Evolutionary conservation across 2,329 filamentous ascomycete genomes (phyloP), one percentile per base, ranked within the genome.

Genomic region (Monosporascus sp.): DNA sequence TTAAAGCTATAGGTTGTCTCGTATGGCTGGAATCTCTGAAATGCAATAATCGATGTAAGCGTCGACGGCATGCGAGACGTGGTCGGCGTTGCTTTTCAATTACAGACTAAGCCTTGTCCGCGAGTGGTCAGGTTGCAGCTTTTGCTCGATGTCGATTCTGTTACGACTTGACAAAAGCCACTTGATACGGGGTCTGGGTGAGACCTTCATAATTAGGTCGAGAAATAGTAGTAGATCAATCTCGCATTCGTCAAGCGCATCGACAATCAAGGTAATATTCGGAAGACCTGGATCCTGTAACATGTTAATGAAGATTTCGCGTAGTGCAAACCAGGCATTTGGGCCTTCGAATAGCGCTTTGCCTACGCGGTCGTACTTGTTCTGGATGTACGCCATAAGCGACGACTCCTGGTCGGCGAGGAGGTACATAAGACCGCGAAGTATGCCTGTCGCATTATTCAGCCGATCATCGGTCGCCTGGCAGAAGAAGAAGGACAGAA

Each of bases 171-270:
- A 73, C 3, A 76, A 54, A 31, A 77, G 54, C 72, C 70, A 77
- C 58, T 74, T 77, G 22, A 72, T 59, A 9, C 53, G 47, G 44
- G 60, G 37, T 50, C 52, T 58, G 48, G 38, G 22, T 2, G 61
- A 63, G 27, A 60, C 63, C 5, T 63, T 47, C 15, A 54, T 50
- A 45, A 78, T 66, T 6, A 75, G 59, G 4, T 68, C 48, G 8
- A 76, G 62, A 37, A 77, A 69, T 41, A 60, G 37, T 3, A 41
- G 3, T 20, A 58, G 55, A 43, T 61, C 68, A 6, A 25, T 53
- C 3, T 4, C 9, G 54, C 75, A 79, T 59, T 80, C 74, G 52
- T 80, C 74, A 0, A 80, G 69, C 1, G 71, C 75, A 60, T 80
- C 74, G 25, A 80, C 62, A 2, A 79, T 55, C 1, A 79, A 48